Base-by-base conservation (phyloP, 371 early-diverging fungal genomes). In the Zancudomyces culisetae region DNA sequence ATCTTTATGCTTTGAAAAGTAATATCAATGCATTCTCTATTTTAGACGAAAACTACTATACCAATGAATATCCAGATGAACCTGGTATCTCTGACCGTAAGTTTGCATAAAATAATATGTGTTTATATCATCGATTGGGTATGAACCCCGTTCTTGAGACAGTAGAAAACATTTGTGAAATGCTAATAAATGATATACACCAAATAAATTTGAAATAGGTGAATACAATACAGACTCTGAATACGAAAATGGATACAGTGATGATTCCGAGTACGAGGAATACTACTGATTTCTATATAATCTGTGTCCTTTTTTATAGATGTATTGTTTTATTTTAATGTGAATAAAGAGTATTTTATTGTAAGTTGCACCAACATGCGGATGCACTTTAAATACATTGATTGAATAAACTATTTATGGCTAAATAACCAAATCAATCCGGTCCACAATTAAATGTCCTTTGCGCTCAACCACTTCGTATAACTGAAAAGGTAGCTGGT, bases 21-120 rank as follows among this genome's bases (percentile, higher is more conserved):
- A 35, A 10, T 10, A 6, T 35, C 10, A 35, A 10, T 35, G 15
- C 15, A 35, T 15, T 35, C 35, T 15, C 15, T 35, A 10, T 10
- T 15, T 19, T 49, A 49, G 50, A 27, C 23, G 50, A 49, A 35
- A 35, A 49, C 39, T 49, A 49, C 21, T 49, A 27, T 49, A 39
- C 27, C 4, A 49, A 49, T 21, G 50, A 49, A 8, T 49, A 49
- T 20, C 50, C 50, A 13, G 50, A 49, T 20, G 26, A 35, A 15
- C 15, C 35, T 35, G 35, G 15, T 6, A 15, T 35, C 35, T 10
- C 10, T 15, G 15, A 15, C 35, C 10, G 35, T 35, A 35, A 35
- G 35, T n/a, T n/a, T n/a, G n/a, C n/a, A n/a, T n/a, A n/a, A n/a
- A n/a, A n/a, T n/a, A n/a, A n/a, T n/a, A n/a, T n/a, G 15, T 35